Percentiles rank a stretch among this genome's conserved stretches.
Evolutionary conservation across 768 basidiomycete species (phyloP).

Genomic region (Termitomyces sp.): DNA sequence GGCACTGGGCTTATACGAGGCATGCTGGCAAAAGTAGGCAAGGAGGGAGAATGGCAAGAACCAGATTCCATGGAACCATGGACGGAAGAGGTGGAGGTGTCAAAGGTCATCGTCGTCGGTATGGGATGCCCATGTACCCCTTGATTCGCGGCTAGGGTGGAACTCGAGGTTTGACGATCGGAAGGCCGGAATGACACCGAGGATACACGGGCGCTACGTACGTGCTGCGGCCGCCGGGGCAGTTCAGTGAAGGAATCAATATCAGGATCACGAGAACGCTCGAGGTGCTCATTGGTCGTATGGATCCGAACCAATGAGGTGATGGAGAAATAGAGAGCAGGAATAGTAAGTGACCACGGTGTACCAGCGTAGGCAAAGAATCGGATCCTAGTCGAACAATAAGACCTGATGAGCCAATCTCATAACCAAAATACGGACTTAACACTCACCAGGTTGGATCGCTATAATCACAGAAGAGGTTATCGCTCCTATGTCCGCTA

Average conservation of each 20-base stretch:
- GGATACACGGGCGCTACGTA: conserved; percentile 11
- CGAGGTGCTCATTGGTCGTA: conserved; percentile 36
- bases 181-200: conserved; percentile 15
- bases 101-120: conserved; percentile 14
- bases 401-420: neutral
- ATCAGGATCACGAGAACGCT: conserved; percentile 33
- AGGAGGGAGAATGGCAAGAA: conserved; percentile 31
- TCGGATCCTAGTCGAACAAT: conserved; percentile 46
- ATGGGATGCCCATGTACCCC: conserved; percentile 21
- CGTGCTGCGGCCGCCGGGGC: conserved; percentile 17
- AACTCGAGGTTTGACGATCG: conserved; percentile 23
- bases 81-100: conserved; percentile 14
- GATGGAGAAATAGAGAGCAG: conserved; percentile 50
- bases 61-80: conserved; percentile 13
- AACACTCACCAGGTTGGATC: conserved; percentile 53
- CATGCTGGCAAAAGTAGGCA: conserved; percentile 34
- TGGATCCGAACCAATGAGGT: conserved; percentile 36
- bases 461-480: conserved; percentile 60
- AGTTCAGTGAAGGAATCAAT: conserved; percentile 15
- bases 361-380: conserved; percentile 52
- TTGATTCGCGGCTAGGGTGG: conserved; percentile 17
- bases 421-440: neutral
- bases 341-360: conserved; percentile 49
- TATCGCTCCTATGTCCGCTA: conserved; percentile 43
- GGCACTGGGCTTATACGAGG: conserved; percentile 9